phyloP scores from a whole-genome alignment of 371 early-diverging fungal species.

The Basidiobolus meristosporus region DNA sequence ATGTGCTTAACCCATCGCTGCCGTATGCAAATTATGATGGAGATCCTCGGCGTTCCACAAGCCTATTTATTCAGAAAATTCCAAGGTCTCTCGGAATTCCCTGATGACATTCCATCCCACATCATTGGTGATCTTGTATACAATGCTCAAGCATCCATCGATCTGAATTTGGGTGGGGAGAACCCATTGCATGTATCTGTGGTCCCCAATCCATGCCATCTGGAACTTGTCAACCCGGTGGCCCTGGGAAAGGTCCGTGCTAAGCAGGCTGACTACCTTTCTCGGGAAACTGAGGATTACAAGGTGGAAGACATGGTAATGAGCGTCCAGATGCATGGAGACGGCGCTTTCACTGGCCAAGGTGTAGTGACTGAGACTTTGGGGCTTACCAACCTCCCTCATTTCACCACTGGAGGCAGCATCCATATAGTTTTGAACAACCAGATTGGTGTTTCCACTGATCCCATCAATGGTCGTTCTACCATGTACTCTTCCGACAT shows the following conservation, averaged over 20 bases:
- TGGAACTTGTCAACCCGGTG: constrained; percentile 89
- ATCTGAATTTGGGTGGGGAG: constrained; percentile 1
- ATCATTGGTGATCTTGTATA: constrained; percentile 62
- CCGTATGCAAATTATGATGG: constrained; percentile 75
- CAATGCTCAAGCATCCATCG: constrained; percentile 40
- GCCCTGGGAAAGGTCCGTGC: constrained; percentile 86
- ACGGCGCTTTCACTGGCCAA: constrained; percentile 61
- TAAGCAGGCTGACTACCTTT: constrained; percentile 39
- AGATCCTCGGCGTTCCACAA: constrained; percentile 23
- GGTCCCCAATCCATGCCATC: constrained; percentile 88
- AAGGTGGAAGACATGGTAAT: constrained; percentile 52
- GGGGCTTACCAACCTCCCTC: constrained; percentile 78
- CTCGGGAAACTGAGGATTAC: no score
- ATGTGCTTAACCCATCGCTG: constrained; percentile 96
- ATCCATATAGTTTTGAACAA: constrained; percentile 94
- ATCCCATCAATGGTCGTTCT: constrained; percentile 77
- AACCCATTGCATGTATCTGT: constrained; percentile 55
- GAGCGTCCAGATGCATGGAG: constrained; percentile 88
- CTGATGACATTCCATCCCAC: constrained; percentile 61
- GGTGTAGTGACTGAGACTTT: constrained; percentile 89
- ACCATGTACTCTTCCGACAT: constrained; percentile 82
- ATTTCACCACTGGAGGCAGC: constrained; percentile 81
- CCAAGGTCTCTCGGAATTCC: constrained; percentile 60
- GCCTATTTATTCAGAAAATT: constrained; percentile 51
- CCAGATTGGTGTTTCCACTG: constrained; percentile 92